Base-by-base conservation (phyloP, 2,329 filamentous ascomycete genomes). In the Pezicula carpinea region DNA sequence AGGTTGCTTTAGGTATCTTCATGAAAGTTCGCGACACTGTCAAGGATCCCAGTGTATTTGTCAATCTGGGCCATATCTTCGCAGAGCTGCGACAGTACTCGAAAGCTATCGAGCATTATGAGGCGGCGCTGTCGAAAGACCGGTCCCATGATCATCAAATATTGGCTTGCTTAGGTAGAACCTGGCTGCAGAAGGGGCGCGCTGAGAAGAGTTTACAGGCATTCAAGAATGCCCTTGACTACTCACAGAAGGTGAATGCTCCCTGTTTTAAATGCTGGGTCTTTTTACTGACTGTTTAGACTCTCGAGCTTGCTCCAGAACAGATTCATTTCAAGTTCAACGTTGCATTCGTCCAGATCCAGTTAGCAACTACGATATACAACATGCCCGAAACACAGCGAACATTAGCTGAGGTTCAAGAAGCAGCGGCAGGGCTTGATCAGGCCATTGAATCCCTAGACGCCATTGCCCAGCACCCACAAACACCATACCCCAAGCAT, bases 271-370 rank as follows among this genome's bases (percentile, higher is more conserved):
- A 22, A 23, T 42, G 2, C 38, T 3, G 26, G 13, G 10, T 41
- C 40, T 36, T 10, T 7, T 68, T 53, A 66, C 58, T 49, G 31
- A 39, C 47, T 26, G 26, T 42, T 32, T 26, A 86, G 79, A 89
- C 92, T 21, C 79, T 95, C 15, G 79, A 82, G 46, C 79, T 87
- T 46, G 83, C 87, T 1, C 87, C 90, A 0, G 87, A 93, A 4
- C 89, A 95, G 59, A 77, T 91, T 23, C 89, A 96, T 67, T 89
- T 93, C 66, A 89, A 93, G 65, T 99, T 99, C 77, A 99, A 99
- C 61, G 88, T 99, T 22, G 93, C 93, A 1, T 99, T 96, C 62
- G 89, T 97, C 22, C 93, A 97, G 64, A 95, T 96, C 53, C 91
- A 96, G 65, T 83, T 97, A 46, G 92, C 92, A 17, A 85, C 86